Evolutionary conservation across 225 moss, liverwort and hornwort genomes (phyloP), one percentile per base, ranked within the genome.

Genomic region (Pseudoscleropodium purum): DNA sequence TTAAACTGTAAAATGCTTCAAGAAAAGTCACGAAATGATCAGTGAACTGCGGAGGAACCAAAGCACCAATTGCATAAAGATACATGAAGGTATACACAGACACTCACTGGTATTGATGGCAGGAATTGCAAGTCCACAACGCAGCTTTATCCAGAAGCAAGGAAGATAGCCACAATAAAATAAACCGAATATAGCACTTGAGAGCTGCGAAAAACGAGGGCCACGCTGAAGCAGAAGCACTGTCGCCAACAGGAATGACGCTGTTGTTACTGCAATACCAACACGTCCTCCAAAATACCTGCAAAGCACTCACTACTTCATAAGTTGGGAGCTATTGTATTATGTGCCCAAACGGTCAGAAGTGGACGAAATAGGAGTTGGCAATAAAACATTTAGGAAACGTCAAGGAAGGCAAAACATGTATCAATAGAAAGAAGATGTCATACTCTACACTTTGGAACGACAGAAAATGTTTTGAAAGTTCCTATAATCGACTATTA

Each of bases 141-240:
- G 96, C 86, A 98, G 91, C 89, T 98, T 98, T 81, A 98, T 98
- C 98, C 97, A 98, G 91, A 98, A 98, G 91, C 96, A 97, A 88
- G 98, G 98, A 75, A 98, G 93, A 85, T 98, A 98, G 52, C 98
- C 98, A 88, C 96, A 97, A 62, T 97, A 98, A 81, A 98, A 95
- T 61, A 98, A 95, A 77, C 98, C 97, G 67, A 91, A 91, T 73
- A 89, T 89, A 75, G 98, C 97, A 93, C 95, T 98, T 14, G 97
- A 97, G 25, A 98, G 93, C 90, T 98, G 98, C 33, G 98, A 97
- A 90, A 98, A 98, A 13, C 96, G 97, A 86, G 98, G 98, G 54
- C 87, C 92, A 84, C 95, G 93, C 61, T 98, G 96, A 92, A 98
- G 92, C 81, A 98, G 83, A 59, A 98, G 90, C 64, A 98, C 95